Evolutionary conservation across 176 grass and related monocot genomes (phyloP).

Genomic region (Ensete glaucum): DNA sequence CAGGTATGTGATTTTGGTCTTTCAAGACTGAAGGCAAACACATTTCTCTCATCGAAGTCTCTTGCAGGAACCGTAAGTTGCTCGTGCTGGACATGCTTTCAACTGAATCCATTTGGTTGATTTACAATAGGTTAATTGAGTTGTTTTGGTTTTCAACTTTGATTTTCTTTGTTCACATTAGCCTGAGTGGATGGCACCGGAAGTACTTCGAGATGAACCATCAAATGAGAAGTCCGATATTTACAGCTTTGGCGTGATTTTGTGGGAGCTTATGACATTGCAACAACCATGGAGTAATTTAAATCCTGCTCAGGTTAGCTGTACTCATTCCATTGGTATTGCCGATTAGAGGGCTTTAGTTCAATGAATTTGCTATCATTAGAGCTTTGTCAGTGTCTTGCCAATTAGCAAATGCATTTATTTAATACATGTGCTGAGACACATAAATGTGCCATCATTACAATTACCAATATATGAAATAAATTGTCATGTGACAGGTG

Average conservation of each 20-base stretch:
- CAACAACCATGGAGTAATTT: conserved; percentile 77
- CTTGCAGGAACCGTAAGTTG: conserved; percentile 70
- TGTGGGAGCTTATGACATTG: conserved; percentile 91
- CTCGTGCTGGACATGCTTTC: background rate
- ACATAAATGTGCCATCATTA: background rate
- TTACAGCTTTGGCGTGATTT: conserved; percentile 70
- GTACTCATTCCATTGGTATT: background rate
- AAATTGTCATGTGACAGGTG: conserved; percentile 37
- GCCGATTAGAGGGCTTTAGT: background rate
- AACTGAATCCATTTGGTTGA: background rate
- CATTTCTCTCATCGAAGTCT: conserved; percentile 78
- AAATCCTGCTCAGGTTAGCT: conserved; percentile 52
- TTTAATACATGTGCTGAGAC: background rate
- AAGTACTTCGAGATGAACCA: conserved; percentile 60
- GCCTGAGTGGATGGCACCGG: conserved; percentile 95
- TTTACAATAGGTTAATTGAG: background rate
- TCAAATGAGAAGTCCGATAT: conserved; percentile 94
- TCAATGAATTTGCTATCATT: background rate
- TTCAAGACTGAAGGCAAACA: conserved; percentile 79
- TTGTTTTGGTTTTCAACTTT: background rate
- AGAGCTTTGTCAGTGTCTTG: background rate
- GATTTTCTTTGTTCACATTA: conserved; percentile 18
- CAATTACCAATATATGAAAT: background rate
- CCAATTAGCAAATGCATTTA: background rate
- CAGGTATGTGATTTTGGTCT: conserved; percentile 82